These are phyloP conservation scores for Penicillium alfredii DNA, from an alignment of 495 filamentous ascomycete species.

Conservation along the genomic window DNA sequence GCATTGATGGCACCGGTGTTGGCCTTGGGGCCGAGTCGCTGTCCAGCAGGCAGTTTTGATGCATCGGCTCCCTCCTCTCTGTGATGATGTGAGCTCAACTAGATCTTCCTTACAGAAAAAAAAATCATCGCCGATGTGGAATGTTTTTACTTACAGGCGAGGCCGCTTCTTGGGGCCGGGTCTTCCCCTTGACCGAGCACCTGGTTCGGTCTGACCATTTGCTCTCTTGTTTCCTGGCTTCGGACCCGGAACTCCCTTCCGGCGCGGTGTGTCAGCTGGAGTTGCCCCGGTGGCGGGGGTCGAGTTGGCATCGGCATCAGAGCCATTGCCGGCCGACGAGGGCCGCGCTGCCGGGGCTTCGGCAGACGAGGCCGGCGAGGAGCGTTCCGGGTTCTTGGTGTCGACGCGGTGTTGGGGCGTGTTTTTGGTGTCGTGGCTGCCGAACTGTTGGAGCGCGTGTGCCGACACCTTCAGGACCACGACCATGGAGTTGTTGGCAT, in stretches of 20 bases:
- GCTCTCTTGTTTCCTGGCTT: slow-evolving; percentile 56
- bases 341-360: slow-evolving; percentile 48
- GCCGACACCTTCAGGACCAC: slow-evolving; percentile 51
- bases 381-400: slow-evolving; percentile 37
- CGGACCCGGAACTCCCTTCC: slow-evolving; percentile 52
- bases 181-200: slow-evolving; percentile 68
- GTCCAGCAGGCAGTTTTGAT: slow-evolving; percentile 40
- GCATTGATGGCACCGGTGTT: slow-evolving; percentile 98
- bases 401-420: slow-evolving; percentile 14
- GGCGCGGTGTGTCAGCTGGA: slow-evolving; percentile 45
- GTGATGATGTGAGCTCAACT: slow-evolving; percentile 15
- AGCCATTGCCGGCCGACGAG: slow-evolving; percentile 47
- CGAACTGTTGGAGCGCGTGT: slow-evolving; percentile 42
- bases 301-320: slow-evolving; percentile 50
- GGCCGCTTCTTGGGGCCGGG: slow-evolving; percentile 95
- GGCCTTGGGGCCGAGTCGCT: slow-evolving; percentile 92
- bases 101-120: background rate
- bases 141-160: slow-evolving; percentile 59
- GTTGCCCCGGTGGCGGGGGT: slow-evolving; percentile 48
- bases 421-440: slow-evolving; percentile 21
- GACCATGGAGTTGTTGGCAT: slow-evolving; percentile 31
- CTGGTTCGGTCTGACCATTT: slow-evolving; percentile 51
- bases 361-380: slow-evolving; percentile 43
- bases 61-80: slow-evolving; percentile 60
- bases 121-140: too few relatives aligned